Evolutionary conservation across 169 alveolate genomes (phyloP), one percentile per base, ranked within the genome.

Genomic region (Cryptosporidium andersoni): DNA sequence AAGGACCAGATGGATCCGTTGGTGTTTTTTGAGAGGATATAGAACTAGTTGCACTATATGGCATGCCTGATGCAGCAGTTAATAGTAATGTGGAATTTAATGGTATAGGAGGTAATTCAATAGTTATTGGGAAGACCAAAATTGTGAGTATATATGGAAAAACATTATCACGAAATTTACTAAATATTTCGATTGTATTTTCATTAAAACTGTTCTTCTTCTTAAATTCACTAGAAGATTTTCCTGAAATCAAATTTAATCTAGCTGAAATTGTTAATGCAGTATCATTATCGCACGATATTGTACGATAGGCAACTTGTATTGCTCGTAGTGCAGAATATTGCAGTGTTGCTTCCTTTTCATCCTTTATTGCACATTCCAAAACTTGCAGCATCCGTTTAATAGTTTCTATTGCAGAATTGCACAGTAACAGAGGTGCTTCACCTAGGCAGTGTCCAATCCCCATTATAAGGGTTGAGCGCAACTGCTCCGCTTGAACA

Each of bases 401-500:
- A 9, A 74, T 25, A 1, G 85, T 74, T 12, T 74, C 85, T 25
- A 55, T 74, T 5, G 74, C 66, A 58, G 85, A 74, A 58, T 74
- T 74, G 16, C 55, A 74, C 25, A 74, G 14, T 6, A 62, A 16
- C 3, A 58, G 14, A 9, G 63, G 66, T 6, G 66, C 63, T 43
- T 74, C 85, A n/a, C 85, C 85, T 2, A 74, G 42, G 4, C 53
- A 56, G 60, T 74, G 67, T 11, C 85, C 85, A 42, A 74, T 45
- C 8, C 74, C 55, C 49, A 90, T 39, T 34, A 85, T 51, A 14
- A 90, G 42, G 7, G 91, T 81, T 14, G 81, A 82, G 12, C 93
- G 64, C 5, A 90, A 82, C 51, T 90, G 89, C 64, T 90, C 93
- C 8, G 93, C 82, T 66, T 90, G 80, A 2, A 90, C 66, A 1